phyloP scores from a whole-genome alignment of 306 rosid genomes.

The Boehmeria nivea region DNA sequence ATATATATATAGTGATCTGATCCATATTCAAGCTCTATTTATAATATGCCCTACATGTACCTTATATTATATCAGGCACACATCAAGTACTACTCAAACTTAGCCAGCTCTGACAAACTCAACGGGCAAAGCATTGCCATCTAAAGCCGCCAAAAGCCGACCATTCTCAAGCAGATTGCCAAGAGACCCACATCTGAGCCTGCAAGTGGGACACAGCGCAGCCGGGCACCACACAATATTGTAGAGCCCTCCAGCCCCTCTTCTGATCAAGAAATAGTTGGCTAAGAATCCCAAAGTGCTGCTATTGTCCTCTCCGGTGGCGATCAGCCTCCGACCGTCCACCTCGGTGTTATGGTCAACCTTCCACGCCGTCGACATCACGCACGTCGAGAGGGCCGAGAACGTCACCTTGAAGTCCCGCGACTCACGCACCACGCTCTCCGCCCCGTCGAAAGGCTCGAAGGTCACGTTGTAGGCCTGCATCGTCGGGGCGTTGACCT shows the following conservation, averaged over 20 bases:
- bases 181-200: slow-evolving; percentile 28
- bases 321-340: slow-evolving; percentile 31
- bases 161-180: slow-evolving; percentile 40
- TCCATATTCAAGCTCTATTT: no score
- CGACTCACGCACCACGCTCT: slow-evolving; percentile 11
- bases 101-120: not conserved
- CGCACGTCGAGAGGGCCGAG: slow-evolving; percentile 17
- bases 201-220: slow-evolving; percentile 42
- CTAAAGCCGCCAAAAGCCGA: not conserved
- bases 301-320: not conserved
- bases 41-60: no score
- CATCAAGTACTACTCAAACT: no score
- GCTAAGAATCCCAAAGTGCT: not conserved
- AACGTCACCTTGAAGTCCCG: slow-evolving; percentile 33
- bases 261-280: slow-evolving; percentile 31
- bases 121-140: not conserved
- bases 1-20: no score
- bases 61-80: no score
- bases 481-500: slow-evolving; percentile 18
- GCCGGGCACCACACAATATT: slow-evolving; percentile 47
- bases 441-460: slow-evolving; percentile 31
- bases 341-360: slow-evolving; percentile 10
- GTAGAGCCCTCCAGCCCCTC: slow-evolving; percentile 21
- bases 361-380: slow-evolving; percentile 28
- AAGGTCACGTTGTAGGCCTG: slow-evolving; percentile 22